Evolutionary conservation across 331 rosid genomes (phyloP), one percentile per base, ranked within the genome.

Genomic region (Spiraea crenata): DNA sequence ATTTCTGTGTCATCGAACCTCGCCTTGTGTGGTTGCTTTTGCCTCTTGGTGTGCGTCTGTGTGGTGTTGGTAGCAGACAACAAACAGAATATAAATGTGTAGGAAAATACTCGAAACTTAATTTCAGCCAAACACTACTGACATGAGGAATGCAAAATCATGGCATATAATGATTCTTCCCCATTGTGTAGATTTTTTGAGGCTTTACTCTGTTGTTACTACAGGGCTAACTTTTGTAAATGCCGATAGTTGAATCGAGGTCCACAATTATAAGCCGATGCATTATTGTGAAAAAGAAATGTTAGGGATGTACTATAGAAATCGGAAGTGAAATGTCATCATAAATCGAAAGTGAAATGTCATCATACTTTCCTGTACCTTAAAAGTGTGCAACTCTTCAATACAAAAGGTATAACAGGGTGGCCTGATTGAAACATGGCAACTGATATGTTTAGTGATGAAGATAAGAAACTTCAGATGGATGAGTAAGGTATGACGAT

Each of bases 11-110:
- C 44, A 31, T 63, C 52, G 52, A 40, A 56, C 58, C 74, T 49
- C 2, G 12, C 47, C 13, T 38, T 45, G 9, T 56, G 50, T 15
- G 41, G 41, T 15, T 57, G 19, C 12, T 35, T 10, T 44, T 73
- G 75, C 40, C 41, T 57, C 40, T 72, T 62, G 31, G 56, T 63
- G 12, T 56, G 69, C 34, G 73, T 52, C 50, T 1, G 52, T 51
- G 42, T 14, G 63, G 14, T 48, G 31, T 73, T 40, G 37, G 34
- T n/a, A 31, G 45, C 47, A n/a, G 39, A n/a, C 15, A 12, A 25
- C 15, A 39, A 39, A 16, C 48, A 7, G 41, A 58, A 39, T 61
- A 61, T 40, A 62, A 40, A 50, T 12, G 17, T 48, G 31, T 12
- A 51, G 41, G 57, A 57, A 57, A 46, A 15, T 44, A 35, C 59